Percentiles rank a stretch among this genome's conserved stretches.
These are phyloP conservation scores for Chimonanthus praecox DNA, from an alignment of 164 flowering plant species.

Conservation along the genomic window DNA sequence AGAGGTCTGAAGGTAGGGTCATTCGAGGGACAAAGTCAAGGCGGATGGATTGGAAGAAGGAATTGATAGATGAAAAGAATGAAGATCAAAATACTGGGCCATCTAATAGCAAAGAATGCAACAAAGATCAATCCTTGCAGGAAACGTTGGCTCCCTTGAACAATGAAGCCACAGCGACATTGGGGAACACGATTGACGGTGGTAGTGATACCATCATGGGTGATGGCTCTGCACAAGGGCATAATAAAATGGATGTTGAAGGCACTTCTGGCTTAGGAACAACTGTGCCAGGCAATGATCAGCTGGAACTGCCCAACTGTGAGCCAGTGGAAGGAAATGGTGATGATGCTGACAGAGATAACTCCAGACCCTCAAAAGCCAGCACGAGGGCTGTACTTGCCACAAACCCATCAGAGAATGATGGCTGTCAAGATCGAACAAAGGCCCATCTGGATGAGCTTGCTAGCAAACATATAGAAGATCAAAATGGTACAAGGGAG, in stretches of 20 bases:
- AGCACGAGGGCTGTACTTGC: background rate
- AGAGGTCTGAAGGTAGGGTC: constrained; percentile 16
- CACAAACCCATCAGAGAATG: constrained; percentile 15
- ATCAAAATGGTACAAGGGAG: constrained; percentile 2
- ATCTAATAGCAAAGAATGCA: constrained; percentile 1
- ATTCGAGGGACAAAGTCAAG: constrained; percentile 28
- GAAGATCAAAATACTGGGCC: constrained; percentile 19
- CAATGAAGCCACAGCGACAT: constrained; percentile 14
- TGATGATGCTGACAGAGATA: constrained; percentile 10
- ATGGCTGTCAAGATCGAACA: constrained; percentile 8
- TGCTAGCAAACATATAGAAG: constrained; percentile 21
- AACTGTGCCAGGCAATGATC: constrained; percentile 13
- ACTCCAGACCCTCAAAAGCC: background rate
- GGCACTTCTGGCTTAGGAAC: constrained; percentile 10
- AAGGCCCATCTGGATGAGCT: constrained; percentile 11
- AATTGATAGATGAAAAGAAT: constrained; percentile 10
- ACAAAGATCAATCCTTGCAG: constrained; percentile 4
- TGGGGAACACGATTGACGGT: constrained; percentile 9
- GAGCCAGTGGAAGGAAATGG: constrained; percentile 18
- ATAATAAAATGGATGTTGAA: constrained; percentile 17
- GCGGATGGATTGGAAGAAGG: constrained; percentile 28
- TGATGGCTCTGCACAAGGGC: constrained; percentile 4
- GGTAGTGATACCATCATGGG: constrained; percentile 19
- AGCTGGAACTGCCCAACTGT: constrained; percentile 16
- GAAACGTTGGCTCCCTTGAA: constrained; percentile 7